Base-by-base conservation (phyloP, 2,329 filamentous ascomycete species). In the Pseudopyricularia cyperi region DNA sequence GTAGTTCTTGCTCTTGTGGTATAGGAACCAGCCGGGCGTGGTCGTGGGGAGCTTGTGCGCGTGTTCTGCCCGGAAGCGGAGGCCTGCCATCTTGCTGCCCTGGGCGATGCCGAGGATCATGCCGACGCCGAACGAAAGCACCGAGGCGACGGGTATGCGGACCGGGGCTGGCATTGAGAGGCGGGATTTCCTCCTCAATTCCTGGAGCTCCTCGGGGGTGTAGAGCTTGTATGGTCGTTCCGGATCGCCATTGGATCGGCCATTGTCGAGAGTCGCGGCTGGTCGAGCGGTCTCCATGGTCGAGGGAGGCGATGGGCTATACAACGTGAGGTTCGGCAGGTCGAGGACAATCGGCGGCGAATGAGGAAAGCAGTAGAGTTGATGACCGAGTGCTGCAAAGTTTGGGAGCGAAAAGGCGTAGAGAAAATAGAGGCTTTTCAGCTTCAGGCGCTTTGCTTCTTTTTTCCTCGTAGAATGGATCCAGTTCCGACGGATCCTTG, bases 1-100 rank as follows among this genome's bases (percentile, higher is more conserved):
- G 71, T 98, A 97, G 68, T 95, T 97, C 68, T 97, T 97, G 64
- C 82, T 88, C 70, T 96, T 96, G 73, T 97, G 91, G 68, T 98
- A 98, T n/a, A 97, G 79, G 65, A 91, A 98, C 93, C 93, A 98
- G 17, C 89, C 91, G 2, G 83, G 80, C 26, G 87, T 83, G 1
- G 83, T 83, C 3, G 80, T 82, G 19, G 93, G 93, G 56, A 96
- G 81, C 58, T 91, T 87, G 73, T 98, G 93, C 1, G 93, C 89
- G 64, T 98, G 95, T 69, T 98, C 93, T 55, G 93, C 93, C 52
- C 91, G 85, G 71, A 96, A 98, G 37, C 86, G 85, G 53, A 95
- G 75, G 50, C 86, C 83, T 1, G 87, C 80, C 63, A 78, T 82
- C 62, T 82, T 82, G 54, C 82, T 83, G 24, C 88, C 89, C 52